Evolutionary conservation across 192 early-diverging fungal species (phyloP).

Genomic region (Backusella luteola): DNA sequence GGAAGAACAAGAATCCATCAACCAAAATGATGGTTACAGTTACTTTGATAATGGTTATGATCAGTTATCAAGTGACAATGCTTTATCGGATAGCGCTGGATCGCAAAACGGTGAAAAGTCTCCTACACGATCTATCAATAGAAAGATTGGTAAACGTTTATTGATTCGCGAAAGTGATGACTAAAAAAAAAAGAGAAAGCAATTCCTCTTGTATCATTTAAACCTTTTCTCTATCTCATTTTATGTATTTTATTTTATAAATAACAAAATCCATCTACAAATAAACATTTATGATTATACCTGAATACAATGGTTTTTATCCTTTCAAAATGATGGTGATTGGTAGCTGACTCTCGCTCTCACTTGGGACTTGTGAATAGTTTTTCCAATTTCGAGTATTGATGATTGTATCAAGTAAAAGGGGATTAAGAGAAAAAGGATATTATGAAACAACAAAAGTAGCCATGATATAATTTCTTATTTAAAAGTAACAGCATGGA

Average conservation of each 20-base stretch:
- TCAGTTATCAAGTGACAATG: not conserved
- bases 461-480: no score
- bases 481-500: no score
- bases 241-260: not conserved
- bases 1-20: conserved; percentile 24
- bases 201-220: not conserved
- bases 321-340: not conserved
- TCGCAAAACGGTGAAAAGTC: conserved; percentile 16
- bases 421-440: no score
- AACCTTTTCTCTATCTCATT: not conserved
- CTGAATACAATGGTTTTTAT: not conserved
- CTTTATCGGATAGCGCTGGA: conserved; percentile 1
- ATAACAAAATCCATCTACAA: not conserved
- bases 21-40: conserved; percentile 36
- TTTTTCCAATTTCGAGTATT: no score
- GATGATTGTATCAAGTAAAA: no score
- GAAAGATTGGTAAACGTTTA: conserved; percentile 29
- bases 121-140: not conserved
- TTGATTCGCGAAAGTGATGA: conserved; percentile 22
- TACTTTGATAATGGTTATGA: conserved; percentile 45
- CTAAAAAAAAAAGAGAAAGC: not conserved
- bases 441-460: no score
- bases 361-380: no score
- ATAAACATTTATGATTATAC: not conserved
- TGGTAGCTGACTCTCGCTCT: not conserved